Percentiles rank a stretch among this genome's conserved stretches.
Conservation (phyloP, 2,329 filamentous ascomycete genomes). For the Aureobasidium sp. region DNA sequence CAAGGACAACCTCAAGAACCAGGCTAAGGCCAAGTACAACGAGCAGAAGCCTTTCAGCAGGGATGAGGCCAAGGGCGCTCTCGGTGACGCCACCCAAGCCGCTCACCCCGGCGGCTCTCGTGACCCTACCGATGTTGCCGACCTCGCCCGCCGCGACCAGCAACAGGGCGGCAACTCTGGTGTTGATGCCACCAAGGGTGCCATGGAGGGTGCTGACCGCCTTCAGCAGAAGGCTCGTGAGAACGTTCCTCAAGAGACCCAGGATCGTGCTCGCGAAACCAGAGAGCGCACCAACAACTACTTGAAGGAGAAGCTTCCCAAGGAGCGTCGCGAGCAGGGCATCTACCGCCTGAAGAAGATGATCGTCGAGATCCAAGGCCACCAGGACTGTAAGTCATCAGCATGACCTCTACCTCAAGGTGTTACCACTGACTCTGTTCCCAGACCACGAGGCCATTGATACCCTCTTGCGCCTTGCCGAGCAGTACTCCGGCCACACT, state of each 20-base stretch:
- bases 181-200: constrained; percentile 44
- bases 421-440: constrained; percentile 20
- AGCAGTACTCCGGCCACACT: constrained; percentile 73
- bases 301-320: constrained; percentile 74
- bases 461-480: constrained; percentile 73
- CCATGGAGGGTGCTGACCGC: constrained; percentile 36
- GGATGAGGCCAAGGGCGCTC: constrained; percentile 54
- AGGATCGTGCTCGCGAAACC: constrained; percentile 35
- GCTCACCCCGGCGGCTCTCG: constrained; percentile 49
- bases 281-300: constrained; percentile 58
- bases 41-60: constrained; percentile 44
- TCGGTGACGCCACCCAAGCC: constrained; percentile 46
- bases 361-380: constrained; percentile 91
- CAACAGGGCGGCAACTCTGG: constrained; percentile 38
- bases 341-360: constrained; percentile 97
- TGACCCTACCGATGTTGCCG: constrained; percentile 46
- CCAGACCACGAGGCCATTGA: constrained; percentile 77
- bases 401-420: background rate
- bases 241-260: constrained; percentile 56
- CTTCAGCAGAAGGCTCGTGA: constrained; percentile 47
- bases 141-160: constrained; percentile 43
- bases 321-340: constrained; percentile 86
- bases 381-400: constrained; percentile 65
- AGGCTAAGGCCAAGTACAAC: constrained; percentile 54
- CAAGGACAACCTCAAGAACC: constrained; percentile 58